Conservation (phyloP, 768 basidiomycete species). For the Hygrocybe coccinea region DNA sequence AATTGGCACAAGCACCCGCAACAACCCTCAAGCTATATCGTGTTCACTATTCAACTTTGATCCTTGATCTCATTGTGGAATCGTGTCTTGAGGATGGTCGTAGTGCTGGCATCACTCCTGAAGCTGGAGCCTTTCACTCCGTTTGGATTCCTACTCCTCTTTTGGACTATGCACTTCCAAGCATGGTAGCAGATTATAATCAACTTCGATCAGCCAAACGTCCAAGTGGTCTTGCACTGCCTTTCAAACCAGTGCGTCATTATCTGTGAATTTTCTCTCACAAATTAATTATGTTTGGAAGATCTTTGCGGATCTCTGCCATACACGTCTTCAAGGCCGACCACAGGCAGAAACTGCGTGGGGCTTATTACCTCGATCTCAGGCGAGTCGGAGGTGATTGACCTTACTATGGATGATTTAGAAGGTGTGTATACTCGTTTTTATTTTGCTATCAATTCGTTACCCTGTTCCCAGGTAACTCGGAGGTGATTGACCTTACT, state of each 20-base stretch:
- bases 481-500: constrained; percentile 12
- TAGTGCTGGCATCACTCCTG: not conserved
- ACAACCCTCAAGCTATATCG: not conserved
- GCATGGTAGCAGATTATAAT: not conserved
- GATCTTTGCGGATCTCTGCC: not conserved
- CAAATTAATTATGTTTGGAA: not conserved
- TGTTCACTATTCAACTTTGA: not conserved
- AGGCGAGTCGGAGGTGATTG: not conserved
- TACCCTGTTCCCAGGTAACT: not conserved
- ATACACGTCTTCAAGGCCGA: not conserved
- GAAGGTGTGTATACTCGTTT: not conserved
- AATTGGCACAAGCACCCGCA: not conserved
- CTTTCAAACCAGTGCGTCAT: not conserved
- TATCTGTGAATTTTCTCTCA: not conserved
- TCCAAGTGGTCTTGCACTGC: not conserved
- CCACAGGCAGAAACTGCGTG: not conserved
- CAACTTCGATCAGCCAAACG: not conserved
- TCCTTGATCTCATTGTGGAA: not conserved
- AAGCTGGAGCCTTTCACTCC: not conserved
- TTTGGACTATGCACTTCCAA: not conserved
- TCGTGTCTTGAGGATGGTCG: not conserved
- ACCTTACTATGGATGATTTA: not conserved
- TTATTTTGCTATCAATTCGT: not conserved
- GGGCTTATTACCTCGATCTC: not conserved
- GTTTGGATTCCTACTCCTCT: constrained; percentile 3